Percentiles rank a stretch among this genome's conserved stretches.
Conservation (phyloP, 441 rosid species). For the Populus hybrid region DNA sequence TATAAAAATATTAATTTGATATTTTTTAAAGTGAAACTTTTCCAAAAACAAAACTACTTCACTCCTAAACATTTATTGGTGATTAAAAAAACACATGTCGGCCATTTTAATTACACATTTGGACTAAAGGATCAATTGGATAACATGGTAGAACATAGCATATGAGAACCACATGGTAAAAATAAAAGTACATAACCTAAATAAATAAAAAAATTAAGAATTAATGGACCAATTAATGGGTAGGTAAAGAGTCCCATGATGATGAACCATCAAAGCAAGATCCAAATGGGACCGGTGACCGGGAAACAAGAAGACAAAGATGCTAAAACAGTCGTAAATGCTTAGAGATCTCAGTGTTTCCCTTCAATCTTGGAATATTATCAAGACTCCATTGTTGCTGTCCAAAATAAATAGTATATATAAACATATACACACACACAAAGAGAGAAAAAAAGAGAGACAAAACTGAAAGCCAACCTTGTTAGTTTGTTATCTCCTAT, state of each 20-base stretch:
- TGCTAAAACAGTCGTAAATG: constrained; percentile 20
- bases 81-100: no score
- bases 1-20: no score
- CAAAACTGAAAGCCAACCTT: constrained; percentile 22
- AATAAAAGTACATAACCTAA: no score
- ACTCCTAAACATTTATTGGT: not conserved
- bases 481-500: not conserved
- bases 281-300: constrained; percentile 39
- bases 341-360: constrained; percentile 29
- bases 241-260: not conserved
- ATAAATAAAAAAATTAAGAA: not conserved
- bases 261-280: not conserved
- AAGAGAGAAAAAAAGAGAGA: constrained; percentile 1
- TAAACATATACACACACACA: not conserved
- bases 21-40: no score
- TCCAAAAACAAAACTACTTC: no score
- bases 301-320: constrained; percentile 31
- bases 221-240: not conserved
- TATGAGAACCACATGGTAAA: no score
- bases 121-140: not conserved
- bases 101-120: not conserved
- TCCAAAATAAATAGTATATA: not conserved
- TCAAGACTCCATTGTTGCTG: not conserved
- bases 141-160: no score
- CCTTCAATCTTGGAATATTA: constrained; percentile 19